Evolutionary conservation across 495 filamentous ascomycete species (phyloP).

Genomic region (Penicillium soppii): DNA sequence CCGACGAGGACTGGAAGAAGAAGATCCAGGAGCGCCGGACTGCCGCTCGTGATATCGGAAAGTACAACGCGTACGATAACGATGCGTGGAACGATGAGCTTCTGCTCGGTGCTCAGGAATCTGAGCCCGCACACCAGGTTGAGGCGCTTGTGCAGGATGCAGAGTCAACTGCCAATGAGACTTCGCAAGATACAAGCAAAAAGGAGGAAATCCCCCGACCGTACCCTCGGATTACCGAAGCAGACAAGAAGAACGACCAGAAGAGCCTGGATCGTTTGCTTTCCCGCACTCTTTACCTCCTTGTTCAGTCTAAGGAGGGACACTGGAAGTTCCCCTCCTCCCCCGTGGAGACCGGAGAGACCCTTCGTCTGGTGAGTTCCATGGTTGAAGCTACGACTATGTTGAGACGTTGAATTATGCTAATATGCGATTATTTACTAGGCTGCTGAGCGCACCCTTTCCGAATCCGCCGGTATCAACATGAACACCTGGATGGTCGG

Average conservation of each 20-base stretch:
- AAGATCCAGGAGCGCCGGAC: conserved; percentile 75
- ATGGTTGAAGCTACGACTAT: not conserved
- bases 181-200: conserved; percentile 61
- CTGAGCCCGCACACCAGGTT: conserved; percentile 58
- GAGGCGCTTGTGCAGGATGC: conserved; percentile 74
- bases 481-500: conserved; percentile 99
- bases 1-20: conserved; percentile 85
- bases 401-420: not conserved
- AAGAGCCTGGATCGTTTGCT: conserved; percentile 75
- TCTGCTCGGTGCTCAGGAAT: conserved; percentile 65
- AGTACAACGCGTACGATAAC: conserved; percentile 76
- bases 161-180: conserved; percentile 63
- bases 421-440: conserved; percentile 30
- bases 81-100: conserved; percentile 93
- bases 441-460: conserved; percentile 78
- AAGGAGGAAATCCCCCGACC: conserved; percentile 72
- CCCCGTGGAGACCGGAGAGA: conserved; percentile 65
- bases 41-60: conserved; percentile 77
- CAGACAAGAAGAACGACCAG: conserved; percentile 71
- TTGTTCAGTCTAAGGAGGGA: conserved; percentile 67
- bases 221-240: conserved; percentile 68
- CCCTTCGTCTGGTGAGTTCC: conserved; percentile 72
- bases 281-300: conserved; percentile 78
- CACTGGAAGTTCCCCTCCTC: conserved; percentile 79
- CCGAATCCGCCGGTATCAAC: conserved; percentile 78